These are phyloP conservation scores for Sclerotinia spermophila DNA, from an alignment of 2,329 filamentous ascomycete genomes.

Conservation along the genomic window DNA sequence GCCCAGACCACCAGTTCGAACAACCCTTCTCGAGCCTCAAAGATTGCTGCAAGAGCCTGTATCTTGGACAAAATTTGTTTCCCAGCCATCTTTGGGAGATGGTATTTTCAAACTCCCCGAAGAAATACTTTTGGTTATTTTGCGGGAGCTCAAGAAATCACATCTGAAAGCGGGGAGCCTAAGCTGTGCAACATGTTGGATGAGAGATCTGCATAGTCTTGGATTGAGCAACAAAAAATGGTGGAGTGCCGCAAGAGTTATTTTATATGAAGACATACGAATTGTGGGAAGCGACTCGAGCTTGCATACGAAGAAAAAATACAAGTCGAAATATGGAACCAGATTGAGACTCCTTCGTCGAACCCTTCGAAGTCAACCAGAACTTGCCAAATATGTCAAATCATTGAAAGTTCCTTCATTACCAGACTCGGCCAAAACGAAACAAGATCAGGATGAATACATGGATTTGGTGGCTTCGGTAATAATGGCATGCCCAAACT, in stretches of 20 bases:
- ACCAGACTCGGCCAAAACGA: slow-evolving; percentile 39
- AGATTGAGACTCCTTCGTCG: slow-evolving; percentile 55
- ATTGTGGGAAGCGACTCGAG: slow-evolving; percentile 54
- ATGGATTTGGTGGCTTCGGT: slow-evolving; percentile 56
- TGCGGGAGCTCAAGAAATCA: slow-evolving; percentile 49
- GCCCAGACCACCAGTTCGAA: slow-evolving; percentile 16
- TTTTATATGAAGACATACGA: slow-evolving; percentile 53
- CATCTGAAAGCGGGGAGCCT: slow-evolving; percentile 48
- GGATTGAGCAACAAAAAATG: slow-evolving; percentile 50
- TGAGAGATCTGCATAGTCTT: slow-evolving; percentile 55
- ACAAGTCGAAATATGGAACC: slow-evolving; percentile 50
- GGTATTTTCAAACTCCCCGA: slow-evolving; percentile 53
- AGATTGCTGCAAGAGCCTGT: slow-evolving; percentile 20
- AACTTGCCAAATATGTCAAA: slow-evolving; percentile 53
- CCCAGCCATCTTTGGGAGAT: slow-evolving; percentile 43
- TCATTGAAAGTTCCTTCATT: slow-evolving; percentile 54
- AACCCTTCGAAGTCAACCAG: slow-evolving; percentile 51
- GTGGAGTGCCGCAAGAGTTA: slow-evolving; percentile 44
- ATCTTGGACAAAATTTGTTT: slow-evolving; percentile 18
- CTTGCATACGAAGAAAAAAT: slow-evolving; percentile 51
- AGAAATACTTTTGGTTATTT: slow-evolving; percentile 56
- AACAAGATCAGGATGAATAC: slow-evolving; percentile 46
- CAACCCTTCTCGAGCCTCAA: slow-evolving; percentile 6
- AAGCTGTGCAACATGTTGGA: slow-evolving; percentile 63
- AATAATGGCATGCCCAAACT: slow-evolving; percentile 62